These are phyloP conservation scores for Zygosaccharomyces bailii DNA, from an alignment of 805 yeast species.

Conservation along the genomic window DNA sequence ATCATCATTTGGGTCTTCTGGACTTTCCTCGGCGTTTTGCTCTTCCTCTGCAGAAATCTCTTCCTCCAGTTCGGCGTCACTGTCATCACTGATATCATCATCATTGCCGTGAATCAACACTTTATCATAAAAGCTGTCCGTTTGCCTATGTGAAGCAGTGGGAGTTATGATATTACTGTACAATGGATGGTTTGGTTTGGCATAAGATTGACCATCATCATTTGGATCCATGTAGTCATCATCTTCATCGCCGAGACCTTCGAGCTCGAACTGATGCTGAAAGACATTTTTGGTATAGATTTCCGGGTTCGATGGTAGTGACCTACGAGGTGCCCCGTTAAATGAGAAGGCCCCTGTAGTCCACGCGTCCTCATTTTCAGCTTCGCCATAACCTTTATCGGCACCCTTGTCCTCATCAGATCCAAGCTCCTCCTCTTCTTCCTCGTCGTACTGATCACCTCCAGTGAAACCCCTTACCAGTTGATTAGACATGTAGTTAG, in stretches of 20 bases:
- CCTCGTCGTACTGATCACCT: slow-evolving; percentile 27
- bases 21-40: slow-evolving; percentile 18
- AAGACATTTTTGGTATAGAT: slow-evolving; percentile 28
- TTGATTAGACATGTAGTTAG: slow-evolving; percentile 31
- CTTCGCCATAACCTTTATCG: slow-evolving; percentile 5
- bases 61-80: slow-evolving; percentile 20
- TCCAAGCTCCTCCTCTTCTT: slow-evolving; percentile 30
- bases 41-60: slow-evolving; percentile 22
- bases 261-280: slow-evolving; percentile 47
- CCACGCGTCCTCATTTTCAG: slow-evolving; percentile 16
- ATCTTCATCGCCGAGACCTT: slow-evolving; percentile 44
- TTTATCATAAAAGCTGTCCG: slow-evolving; percentile 19
- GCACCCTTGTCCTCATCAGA: slow-evolving; percentile 21
- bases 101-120: slow-evolving; percentile 19
- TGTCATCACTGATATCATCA: slow-evolving; percentile 20
- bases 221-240: slow-evolving; percentile 78
- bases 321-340: slow-evolving; percentile 16
- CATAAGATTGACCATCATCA: slow-evolving; percentile 75
- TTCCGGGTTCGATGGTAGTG: slow-evolving; percentile 18
- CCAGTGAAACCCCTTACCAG: slow-evolving; percentile 23
- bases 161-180: slow-evolving; percentile 40
- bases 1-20: slow-evolving; percentile 34
- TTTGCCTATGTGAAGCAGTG: slow-evolving; percentile 18
- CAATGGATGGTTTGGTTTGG: slow-evolving; percentile 56
- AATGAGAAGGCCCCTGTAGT: slow-evolving; percentile 16